Evolutionary conservation across 2,329 filamentous ascomycete genomes (phyloP), one percentile per base, ranked within the genome.

Genomic region (Aspergillus niger): DNA sequence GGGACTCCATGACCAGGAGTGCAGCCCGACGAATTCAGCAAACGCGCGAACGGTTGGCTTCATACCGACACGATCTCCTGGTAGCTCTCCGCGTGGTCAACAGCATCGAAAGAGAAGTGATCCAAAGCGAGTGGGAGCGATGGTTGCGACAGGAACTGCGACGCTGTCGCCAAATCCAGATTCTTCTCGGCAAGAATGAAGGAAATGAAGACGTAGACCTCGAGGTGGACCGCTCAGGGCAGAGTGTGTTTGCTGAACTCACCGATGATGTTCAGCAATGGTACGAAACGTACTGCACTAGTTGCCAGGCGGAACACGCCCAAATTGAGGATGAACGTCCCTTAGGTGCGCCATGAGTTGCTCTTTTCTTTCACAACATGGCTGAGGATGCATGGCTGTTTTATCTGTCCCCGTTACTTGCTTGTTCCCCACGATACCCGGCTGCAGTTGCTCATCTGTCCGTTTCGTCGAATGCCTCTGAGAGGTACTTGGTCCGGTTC

Each of bases 71-170:
- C 74, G 92, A 98, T 72, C 81, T 99, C 20, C 80, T 98, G 2
- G 93, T 99, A 5, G 92, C 93, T 5, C 87, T 98, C 80, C 87
- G 93, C 4, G 86, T 97, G 2, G 89, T 98, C 62, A 97, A 98
- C 76, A 89, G 85, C 59, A 87, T 98, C 28, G 95, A 98, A 80
- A 84, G 85, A 60, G 92, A 97, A 75, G 89, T 97, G 74, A 77
- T 98, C 57, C 85, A 87, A 70, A 89, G 90, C 0, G 94, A 97
- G 75, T 99, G 92, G 89, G 93, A 97, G 79, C 91, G 91, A 65
- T 99, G 94, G 93, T 83, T 98, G 30, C 77, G 85, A 3, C 89
- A 91, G 66, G 95, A 99, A 78, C 89, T 87, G 65, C 77, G 82
- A 36, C 85, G 91, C 52, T 99, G 95, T 74, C 86, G 86, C 59